Conservation (phyloP, 352 stramenopile genomes). For the Globisporangium camurandrum region DNA sequence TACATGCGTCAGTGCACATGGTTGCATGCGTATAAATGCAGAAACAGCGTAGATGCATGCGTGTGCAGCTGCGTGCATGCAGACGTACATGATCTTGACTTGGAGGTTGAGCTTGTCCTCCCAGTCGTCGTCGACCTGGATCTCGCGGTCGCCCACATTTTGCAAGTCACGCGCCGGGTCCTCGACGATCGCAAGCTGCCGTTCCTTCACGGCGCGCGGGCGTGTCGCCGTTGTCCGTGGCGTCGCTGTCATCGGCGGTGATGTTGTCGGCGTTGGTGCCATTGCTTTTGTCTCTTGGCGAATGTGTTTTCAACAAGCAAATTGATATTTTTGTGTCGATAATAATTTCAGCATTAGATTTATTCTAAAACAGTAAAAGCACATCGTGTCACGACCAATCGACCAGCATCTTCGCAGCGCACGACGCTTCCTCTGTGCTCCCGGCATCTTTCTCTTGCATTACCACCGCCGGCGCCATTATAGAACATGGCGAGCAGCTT, state of each 20-base stretch:
- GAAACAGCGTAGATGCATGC: neutral
- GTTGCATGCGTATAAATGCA: too few relatives aligned
- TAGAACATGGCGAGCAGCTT: conserved; percentile 59
- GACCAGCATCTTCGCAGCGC: too few relatives aligned
- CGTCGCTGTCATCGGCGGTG: neutral
- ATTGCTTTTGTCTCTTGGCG: too few relatives aligned
- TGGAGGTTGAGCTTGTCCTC: conserved; percentile 70
- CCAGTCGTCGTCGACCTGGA: conserved; percentile 76
- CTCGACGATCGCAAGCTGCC: conserved; percentile 61
- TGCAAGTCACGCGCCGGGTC: conserved; percentile 32
- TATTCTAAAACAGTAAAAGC: too few relatives aligned
- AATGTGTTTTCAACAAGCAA: too few relatives aligned
- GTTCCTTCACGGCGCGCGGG: conserved; percentile 55
- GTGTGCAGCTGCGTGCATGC: neutral
- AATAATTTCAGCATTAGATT: too few relatives aligned
- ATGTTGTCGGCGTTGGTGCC: conserved; percentile 2
- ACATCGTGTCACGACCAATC: too few relatives aligned
- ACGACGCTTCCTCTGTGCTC: too few relatives aligned
- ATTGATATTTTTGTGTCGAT: too few relatives aligned
- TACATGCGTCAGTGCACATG: neutral
- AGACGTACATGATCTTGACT: conserved; percentile 77
- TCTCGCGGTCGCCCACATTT: conserved; percentile 32
- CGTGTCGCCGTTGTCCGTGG: conserved; percentile 14
- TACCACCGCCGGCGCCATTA: too few relatives aligned
- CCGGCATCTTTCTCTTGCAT: too few relatives aligned